A percentile compares a stretch with the other conserved stretches of the same genome.
phyloP scores from a whole-genome alignment of 176 grass and related monocot genomes.

The Pontederia paniculata region DNA sequence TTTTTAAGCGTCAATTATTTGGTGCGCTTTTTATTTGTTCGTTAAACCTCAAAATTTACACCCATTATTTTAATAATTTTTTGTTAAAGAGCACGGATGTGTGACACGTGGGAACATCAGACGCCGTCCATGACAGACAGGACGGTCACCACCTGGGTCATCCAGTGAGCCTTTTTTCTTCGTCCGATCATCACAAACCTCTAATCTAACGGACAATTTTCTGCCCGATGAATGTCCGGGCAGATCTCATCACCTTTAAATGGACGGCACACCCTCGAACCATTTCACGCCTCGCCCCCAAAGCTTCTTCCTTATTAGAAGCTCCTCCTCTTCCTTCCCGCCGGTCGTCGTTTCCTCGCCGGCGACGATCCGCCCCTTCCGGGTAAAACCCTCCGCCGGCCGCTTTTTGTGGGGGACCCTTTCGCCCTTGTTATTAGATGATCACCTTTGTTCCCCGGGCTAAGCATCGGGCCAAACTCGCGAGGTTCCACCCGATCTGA shows the following conservation, averaged over 20 bases:
- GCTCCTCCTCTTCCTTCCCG: not conserved
- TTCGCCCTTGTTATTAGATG: not conserved
- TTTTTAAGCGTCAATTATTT: too few relatives aligned
- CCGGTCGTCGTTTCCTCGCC: too few relatives aligned
- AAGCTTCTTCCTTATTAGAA: too few relatives aligned
- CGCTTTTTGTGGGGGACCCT: too few relatives aligned
- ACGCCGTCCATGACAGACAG: constrained; percentile 2
- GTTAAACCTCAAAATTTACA: too few relatives aligned
- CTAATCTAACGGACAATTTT: not conserved
- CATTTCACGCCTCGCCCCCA: not conserved
- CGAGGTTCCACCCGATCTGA: constrained; percentile 13
- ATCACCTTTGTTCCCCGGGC: not conserved
- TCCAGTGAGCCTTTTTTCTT: too few relatives aligned
- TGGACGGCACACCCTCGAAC: not conserved
- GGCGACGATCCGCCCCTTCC: not conserved
- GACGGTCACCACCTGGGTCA: not conserved
- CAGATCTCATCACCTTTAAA: constrained; percentile 18
- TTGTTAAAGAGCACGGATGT: not conserved
- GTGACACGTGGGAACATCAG: not conserved
- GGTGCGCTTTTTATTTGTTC: too few relatives aligned
- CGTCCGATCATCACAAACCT: not conserved
- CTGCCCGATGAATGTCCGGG: not conserved
- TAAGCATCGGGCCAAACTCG: constrained; percentile 1
- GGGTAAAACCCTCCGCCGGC: too few relatives aligned
- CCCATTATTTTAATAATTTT: too few relatives aligned